Evolutionary conservation across 1,284 basidiomycete genomes (phyloP), one percentile per base, ranked within the genome.

Genomic region (Ceratobasidium sp.): DNA sequence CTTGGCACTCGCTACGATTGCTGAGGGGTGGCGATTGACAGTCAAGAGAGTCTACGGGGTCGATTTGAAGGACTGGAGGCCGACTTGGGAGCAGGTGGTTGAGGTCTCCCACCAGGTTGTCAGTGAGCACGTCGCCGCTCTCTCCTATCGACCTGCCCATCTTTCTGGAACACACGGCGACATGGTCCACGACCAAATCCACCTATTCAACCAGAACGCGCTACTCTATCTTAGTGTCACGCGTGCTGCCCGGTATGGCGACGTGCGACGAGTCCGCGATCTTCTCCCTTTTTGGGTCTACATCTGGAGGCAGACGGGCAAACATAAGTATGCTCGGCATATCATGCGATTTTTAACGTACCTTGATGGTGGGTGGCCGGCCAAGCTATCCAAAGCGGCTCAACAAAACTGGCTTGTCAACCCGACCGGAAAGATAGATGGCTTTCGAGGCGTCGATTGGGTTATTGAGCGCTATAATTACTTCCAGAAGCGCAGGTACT

Each of bases 301-400:
- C 13, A 80, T 86, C 2, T 86, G 86, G 77, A 67, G 66, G 0
- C 83, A 78, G 0, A 78, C 77, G 40, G 80, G 80, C 6, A 84
- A 86, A 78, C 83, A 85, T 68, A 86, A 86, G 73, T 86, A 87
- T 78, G 83, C 84, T 0, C 62, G 75, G 0, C 80, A 84, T 10
- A 82, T 84, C 20, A 28, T 46, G 10, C 52, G 50, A 46, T 79
- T 79, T 69, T 52, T 79, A 40, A 28, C 57, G 1, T 17, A 68
- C n/a, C 50, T 80, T 9, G 2, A 73, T 1, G 20, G 66, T 4
- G 59, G 23, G 1, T 79, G 48, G 44, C 79, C 79, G 23, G n/a
- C 54, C 6, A 13, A 28, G 13, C 26, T 79, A 2, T 33, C 70
- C 17, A 38, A 71, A 10, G 79, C 82, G 0, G 80, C 84, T 1